Percentiles rank a stretch among this genome's conserved stretches.
These are phyloP conservation scores for Curvularia sp. DNA, from an alignment of 2,329 filamentous ascomycete genomes.

Conservation along the genomic window DNA sequence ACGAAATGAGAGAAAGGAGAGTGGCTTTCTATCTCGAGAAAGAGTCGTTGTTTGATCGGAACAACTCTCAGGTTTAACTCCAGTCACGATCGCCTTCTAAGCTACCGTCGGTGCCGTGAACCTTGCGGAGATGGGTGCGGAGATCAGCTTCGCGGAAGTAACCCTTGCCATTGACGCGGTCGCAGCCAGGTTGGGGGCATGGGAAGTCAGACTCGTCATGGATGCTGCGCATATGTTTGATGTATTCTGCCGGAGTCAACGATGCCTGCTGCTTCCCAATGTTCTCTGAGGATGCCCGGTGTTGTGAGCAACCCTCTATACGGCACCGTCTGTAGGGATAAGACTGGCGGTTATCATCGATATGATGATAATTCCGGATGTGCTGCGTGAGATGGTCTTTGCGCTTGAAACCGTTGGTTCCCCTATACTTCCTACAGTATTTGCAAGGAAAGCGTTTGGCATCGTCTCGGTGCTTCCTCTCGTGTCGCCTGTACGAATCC, in stretches of 20 bases:
- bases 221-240: neutral
- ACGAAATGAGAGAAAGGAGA: neutral
- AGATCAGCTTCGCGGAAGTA: neutral
- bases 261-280: accelerated
- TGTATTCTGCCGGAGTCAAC: accelerated
- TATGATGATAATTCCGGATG: conserved; percentile 6
- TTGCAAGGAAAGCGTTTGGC: conserved; percentile 3
- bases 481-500: neutral
- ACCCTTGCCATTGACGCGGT: conserved; percentile 2
- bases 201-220: neutral
- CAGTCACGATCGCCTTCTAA: neutral
- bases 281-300: accelerated
- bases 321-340: no score
- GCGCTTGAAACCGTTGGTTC: conserved; percentile 2
- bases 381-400: conserved; percentile 9
- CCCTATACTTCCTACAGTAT: conserved; percentile 4
- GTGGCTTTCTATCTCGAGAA: no score
- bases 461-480: neutral
- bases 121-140: neutral
- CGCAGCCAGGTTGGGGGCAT: conserved; percentile 2
- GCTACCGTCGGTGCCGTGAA: neutral
- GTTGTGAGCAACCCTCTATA: neutral
- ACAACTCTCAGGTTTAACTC: neutral
- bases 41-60: neutral
- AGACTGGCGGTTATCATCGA: neutral